Base-by-base conservation (phyloP, 106 monocot species). In the Allium sativum region DNA sequence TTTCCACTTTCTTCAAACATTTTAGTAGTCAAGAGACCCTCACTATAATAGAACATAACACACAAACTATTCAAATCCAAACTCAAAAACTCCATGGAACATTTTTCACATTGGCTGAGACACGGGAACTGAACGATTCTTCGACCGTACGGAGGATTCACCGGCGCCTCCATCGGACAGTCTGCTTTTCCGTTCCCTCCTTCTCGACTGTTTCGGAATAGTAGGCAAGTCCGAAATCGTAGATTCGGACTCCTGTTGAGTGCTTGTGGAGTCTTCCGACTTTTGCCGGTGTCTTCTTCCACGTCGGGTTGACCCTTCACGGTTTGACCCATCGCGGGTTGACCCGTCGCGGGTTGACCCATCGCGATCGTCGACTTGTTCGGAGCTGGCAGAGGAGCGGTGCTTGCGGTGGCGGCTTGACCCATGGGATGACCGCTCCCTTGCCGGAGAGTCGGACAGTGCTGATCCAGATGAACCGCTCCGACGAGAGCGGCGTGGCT, bases 181-280 rank as follows among this genome's bases (percentile, higher is more conserved):
- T 60, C 18, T 60, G 44, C 42, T 60, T 18, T 44, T 22, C 60
- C 60, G n/a, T 18, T 60, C 60, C 16, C 44, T 60, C 60, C 44
- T 60, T 10, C 40, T 42, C 9, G 48, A 11, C 16, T 50, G 48
- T 50, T 44, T 60, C 16, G 60, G 60, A 11, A 60, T 62, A 12
- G 47, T 7, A 11, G 62, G 62, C 16, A 62, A 14, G 12, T 62
- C 62, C 3, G 21, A 47, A 20, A 15, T 10, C 2, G 9, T 2
- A 12, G 47, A 43, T 41, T 11, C 2, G 21, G 47, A 18, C 42
- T 21, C 47, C 19, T 19, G 11, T 61, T 18, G 44, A 10, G 9
- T 20, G 45, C 12, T 62, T 47, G 45, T 45, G 31, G 31, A 31
- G 31, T 31, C 31, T 0, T 31, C 31, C 31, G 31, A 31, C 5